Evolutionary conservation across 805 yeast species (phyloP).

Genomic region (Cyberlindnera meyerae): DNA sequence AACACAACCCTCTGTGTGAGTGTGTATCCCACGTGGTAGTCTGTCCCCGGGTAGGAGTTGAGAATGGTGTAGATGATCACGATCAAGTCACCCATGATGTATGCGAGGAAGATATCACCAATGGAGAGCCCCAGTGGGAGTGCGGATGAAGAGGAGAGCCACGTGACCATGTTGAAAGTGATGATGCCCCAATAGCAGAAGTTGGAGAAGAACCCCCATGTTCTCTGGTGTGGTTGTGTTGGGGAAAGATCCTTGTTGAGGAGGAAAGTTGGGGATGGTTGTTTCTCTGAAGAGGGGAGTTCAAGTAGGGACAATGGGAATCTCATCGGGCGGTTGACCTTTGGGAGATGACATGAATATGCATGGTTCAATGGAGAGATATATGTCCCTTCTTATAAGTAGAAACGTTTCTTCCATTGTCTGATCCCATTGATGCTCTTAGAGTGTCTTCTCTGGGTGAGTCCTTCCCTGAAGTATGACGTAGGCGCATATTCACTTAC

Average conservation of each 20-base stretch:
- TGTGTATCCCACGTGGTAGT: slow-evolving; percentile 47
- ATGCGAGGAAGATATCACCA: slow-evolving; percentile 40
- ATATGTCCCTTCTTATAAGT: too few species aligned
- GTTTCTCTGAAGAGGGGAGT: slow-evolving; percentile 1
- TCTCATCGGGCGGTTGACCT: too few species aligned
- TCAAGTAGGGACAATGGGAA: slow-evolving; percentile 1
- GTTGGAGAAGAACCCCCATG: slow-evolving; percentile 38
- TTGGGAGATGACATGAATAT: too few species aligned
- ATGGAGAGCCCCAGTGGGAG: slow-evolving; percentile 41
- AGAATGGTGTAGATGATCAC: slow-evolving; percentile 40
- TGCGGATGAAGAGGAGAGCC: slow-evolving; percentile 42
- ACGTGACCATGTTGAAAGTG: slow-evolving; percentile 40
- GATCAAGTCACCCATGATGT: slow-evolving; percentile 40
- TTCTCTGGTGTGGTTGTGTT: slow-evolving; percentile 23
- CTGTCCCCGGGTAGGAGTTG: slow-evolving; percentile 44
- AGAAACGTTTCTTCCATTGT: too few species aligned
- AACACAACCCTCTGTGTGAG: slow-evolving; percentile 41
- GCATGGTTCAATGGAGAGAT: too few species aligned
- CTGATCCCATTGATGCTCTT: too few species aligned
- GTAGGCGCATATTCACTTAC: slow-evolving; percentile 4
- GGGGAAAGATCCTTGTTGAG: slow-evolving; percentile 14
- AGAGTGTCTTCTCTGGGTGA: too few species aligned
- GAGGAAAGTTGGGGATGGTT: slow-evolving; percentile 3
- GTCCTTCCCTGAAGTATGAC: too few species aligned
- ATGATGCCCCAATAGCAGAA: slow-evolving; percentile 43